These are phyloP conservation scores for Penicillium flavigenum DNA, from an alignment of 495 filamentous ascomycete species.

Conservation along the genomic window DNA sequence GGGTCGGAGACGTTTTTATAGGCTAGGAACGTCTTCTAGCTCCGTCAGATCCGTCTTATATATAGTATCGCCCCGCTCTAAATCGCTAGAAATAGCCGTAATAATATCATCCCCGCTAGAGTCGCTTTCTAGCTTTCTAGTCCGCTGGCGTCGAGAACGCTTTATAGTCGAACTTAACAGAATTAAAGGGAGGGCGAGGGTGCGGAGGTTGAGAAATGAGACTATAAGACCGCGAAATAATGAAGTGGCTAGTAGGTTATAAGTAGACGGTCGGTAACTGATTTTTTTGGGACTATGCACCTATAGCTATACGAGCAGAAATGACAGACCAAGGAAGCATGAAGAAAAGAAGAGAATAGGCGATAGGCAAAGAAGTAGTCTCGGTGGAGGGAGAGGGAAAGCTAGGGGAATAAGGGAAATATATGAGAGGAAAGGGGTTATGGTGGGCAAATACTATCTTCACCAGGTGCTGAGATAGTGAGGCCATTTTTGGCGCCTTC, in stretches of 20 bases:
- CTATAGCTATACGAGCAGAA: background rate
- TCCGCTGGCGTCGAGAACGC: constrained; percentile 8
- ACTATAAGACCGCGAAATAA: background rate
- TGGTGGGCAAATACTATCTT: background rate
- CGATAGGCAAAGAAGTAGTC: constrained; percentile 2
- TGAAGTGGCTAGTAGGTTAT: background rate
- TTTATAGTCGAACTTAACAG: constrained; percentile 3
- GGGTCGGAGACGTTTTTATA: constrained; percentile 15
- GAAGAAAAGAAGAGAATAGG: constrained; percentile 1
- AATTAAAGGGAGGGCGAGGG: constrained; percentile 1
- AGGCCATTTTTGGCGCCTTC: constrained; percentile 11
- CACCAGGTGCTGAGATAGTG: background rate
- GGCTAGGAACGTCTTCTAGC: background rate
- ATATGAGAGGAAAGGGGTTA: background rate
- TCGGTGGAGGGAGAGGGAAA: constrained; percentile 3
- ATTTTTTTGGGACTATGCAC: background rate
- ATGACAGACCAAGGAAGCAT: background rate
- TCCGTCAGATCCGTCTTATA: constrained; percentile 15
- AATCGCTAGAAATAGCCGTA: constrained; percentile 9
- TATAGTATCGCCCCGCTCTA: constrained; percentile 8
- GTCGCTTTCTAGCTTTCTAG: constrained; percentile 10
- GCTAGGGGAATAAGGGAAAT: background rate
- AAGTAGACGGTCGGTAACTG: background rate
- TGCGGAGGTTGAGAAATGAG: background rate
- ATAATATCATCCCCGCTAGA: background rate